Evolutionary conservation across 2,329 filamentous ascomycete genomes (phyloP).

Genomic region (Colletotrichum aenigma): DNA sequence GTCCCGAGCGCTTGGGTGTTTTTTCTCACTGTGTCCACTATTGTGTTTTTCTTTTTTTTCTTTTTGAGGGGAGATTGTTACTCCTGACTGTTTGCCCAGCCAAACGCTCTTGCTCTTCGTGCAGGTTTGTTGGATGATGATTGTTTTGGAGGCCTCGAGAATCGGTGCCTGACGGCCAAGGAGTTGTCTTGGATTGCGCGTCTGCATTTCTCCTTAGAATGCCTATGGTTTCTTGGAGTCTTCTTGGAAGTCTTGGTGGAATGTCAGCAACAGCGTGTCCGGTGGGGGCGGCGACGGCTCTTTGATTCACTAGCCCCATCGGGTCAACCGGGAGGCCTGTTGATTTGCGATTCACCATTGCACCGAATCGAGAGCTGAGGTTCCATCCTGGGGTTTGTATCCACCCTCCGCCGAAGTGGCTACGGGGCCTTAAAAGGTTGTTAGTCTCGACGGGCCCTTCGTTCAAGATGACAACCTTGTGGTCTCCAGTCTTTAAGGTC

Average conservation of each 20-base stretch:
- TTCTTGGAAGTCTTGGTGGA: background rate
- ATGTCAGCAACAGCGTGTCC: background rate
- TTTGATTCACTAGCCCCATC: background rate
- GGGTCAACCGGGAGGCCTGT: background rate
- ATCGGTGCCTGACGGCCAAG: background rate
- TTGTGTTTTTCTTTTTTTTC: background rate
- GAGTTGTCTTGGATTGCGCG: conserved; percentile 4
- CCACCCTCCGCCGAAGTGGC: background rate
- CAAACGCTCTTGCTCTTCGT: background rate
- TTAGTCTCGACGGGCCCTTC: background rate
- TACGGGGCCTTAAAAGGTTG: background rate
- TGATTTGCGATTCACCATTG: background rate
- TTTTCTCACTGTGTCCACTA: background rate
- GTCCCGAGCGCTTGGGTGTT: background rate
- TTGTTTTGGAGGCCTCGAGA: background rate
- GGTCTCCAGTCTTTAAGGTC: background rate
- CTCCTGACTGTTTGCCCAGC: background rate
- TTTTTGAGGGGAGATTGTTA: background rate
- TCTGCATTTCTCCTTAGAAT: background rate
- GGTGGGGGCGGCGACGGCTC: background rate
- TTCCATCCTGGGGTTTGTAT: background rate
- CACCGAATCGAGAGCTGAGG: background rate
- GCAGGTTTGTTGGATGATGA: too few relatives aligned
- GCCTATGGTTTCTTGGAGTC: background rate
- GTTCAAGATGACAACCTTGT: background rate